These are phyloP conservation scores for Astrocystis sublimbata DNA, from an alignment of 495 filamentous ascomycete genomes.

Conservation along the genomic window DNA sequence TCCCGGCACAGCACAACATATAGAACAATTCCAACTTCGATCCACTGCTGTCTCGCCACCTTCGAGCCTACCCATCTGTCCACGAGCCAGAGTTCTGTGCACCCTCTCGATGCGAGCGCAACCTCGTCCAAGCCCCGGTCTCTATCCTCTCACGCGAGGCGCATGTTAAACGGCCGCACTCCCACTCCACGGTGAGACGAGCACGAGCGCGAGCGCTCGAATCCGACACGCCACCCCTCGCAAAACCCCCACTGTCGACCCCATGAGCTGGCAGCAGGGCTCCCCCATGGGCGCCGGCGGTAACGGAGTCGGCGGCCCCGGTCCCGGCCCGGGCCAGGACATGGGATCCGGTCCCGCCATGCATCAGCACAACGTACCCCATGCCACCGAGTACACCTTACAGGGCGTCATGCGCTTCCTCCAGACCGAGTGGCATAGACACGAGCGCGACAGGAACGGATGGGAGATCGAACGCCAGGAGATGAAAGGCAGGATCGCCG, in stretches of 20 bases:
- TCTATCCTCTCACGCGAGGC: constrained; percentile 17
- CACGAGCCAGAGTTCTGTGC: background rate
- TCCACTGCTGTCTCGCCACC: background rate
- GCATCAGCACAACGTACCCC: constrained; percentile 54
- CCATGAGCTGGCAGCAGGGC: constrained; percentile 36
- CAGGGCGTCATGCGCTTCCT: constrained; percentile 99
- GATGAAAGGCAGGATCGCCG: constrained; percentile 98
- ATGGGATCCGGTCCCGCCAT: constrained; percentile 25
- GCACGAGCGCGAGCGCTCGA: constrained; percentile 20
- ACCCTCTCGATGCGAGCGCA: constrained; percentile 16
- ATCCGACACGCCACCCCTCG: constrained; percentile 8
- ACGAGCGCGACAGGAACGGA: constrained; percentile 95
- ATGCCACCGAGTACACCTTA: constrained; percentile 95
- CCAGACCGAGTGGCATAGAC: constrained; percentile 98
- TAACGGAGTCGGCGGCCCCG: constrained; percentile 23
- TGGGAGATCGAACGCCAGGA: constrained; percentile 99
- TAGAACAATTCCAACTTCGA: background rate
- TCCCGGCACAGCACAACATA: no score
- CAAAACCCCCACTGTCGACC: background rate
- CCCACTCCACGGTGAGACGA: constrained; percentile 31
- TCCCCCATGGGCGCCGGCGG: constrained; percentile 35
- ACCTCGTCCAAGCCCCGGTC: background rate
- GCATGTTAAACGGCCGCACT: constrained; percentile 26
- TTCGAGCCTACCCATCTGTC: background rate
- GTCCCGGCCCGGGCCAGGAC: constrained; percentile 24